A percentile compares a stretch with the other conserved stretches of the same genome.
These are phyloP conservation scores for Amphicarpaea edgeworthii DNA, from an alignment of 306 rosid genomes.

Conservation along the genomic window DNA sequence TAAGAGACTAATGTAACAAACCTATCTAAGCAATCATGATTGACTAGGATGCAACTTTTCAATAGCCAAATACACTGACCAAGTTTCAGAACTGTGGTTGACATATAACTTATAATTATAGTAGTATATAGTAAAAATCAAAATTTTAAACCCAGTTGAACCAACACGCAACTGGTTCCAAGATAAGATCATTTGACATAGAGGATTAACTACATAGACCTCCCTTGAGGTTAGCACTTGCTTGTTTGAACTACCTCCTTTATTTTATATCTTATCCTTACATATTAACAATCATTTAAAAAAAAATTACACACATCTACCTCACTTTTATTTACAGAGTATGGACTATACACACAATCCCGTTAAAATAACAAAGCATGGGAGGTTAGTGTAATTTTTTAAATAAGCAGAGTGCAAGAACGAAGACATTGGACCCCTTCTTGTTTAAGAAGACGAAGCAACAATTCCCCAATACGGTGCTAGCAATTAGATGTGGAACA, in stretches of 20 bases:
- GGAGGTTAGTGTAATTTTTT: not conserved
- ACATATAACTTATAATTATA: not conserved
- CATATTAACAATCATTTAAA: not conserved
- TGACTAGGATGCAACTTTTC: not conserved
- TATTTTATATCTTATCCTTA: not conserved
- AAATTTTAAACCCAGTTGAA: not conserved
- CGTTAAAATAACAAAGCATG: not conserved
- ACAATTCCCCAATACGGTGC: not conserved
- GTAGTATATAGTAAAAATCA: not conserved
- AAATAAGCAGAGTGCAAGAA: not conserved
- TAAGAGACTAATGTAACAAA: constrained; percentile 15
- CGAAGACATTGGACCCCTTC: not conserved
- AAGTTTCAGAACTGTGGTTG: not conserved
- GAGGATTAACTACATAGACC: not conserved
- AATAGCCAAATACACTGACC: not conserved
- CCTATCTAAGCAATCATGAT: not conserved
- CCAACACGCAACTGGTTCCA: constrained; percentile 3
- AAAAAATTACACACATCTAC: not conserved
- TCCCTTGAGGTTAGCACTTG: not conserved
- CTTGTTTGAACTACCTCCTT: too few relatives aligned
- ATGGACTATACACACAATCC: not conserved
- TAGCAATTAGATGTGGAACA: constrained; percentile 13
- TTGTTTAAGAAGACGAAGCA: not conserved
- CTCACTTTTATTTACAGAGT: not conserved
- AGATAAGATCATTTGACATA: not conserved